Base-by-base conservation (phyloP, 179 eudicot genomes). In the Carnegiea gigantea region DNA sequence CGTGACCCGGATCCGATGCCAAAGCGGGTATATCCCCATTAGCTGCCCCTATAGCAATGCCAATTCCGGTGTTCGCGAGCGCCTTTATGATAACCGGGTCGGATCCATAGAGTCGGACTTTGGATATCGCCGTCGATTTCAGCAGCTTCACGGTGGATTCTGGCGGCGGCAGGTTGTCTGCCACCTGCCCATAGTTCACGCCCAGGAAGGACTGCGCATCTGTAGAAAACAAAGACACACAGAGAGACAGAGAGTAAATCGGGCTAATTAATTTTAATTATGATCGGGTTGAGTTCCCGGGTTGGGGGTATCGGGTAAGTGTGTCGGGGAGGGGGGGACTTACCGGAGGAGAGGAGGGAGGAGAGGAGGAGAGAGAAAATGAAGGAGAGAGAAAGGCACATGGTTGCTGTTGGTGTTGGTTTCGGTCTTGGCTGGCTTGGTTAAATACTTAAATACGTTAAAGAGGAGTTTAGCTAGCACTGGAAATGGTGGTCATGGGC, bases 101-200 rank as follows among this genome's bases (percentile, higher is more conserved):
- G 8, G 98, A 78, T 14, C 96, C 97, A 83, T 91, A 95, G 0
- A 95, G 75, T 30, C 98, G 80, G 73, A 95, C 88, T 60, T 93
- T 93, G 30, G 88, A 81, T 75, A 95, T 88, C 44, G 97, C 23
- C 12, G 95, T 91, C 49, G 97, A 83, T 77, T 88, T 86, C 23
- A 95, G 86, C 0, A 93, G 92, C 80, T 89, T 92, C 6, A 84
- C 98, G 0, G 97, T 91, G 9, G 90, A 86, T n/a, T 81, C 87
- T 12, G 97, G 93, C 65, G 98, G 84, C 46, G 98, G 98, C 5
- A 94, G 94, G 79, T 94, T 93, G 85, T 93, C 92, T 30, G 98
- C 98, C 13, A 95, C 86, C 82, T 87, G 85, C 17, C 98, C 98
- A 46, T 95, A 95, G 82, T 95, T 95, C 80, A 95, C 88, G 40